Base-by-base conservation (phyloP, 768 basidiomycete genomes). In the Suillus luteus region DNA sequence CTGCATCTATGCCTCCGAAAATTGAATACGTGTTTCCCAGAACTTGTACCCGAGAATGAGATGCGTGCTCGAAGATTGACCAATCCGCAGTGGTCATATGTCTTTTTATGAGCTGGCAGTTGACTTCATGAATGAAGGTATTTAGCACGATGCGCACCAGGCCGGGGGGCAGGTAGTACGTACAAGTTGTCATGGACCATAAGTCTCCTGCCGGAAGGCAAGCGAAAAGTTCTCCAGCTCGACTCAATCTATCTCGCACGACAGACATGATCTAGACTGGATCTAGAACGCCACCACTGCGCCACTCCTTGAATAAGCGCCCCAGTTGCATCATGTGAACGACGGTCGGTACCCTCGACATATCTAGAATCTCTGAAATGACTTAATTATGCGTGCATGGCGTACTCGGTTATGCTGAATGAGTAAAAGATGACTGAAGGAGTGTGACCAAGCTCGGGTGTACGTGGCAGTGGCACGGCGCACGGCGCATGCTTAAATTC, bases 221-320 rank as follows among this genome's bases (percentile, higher is more conserved):
- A 33, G 55, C 41, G 27, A 70, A 38, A 66, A 31, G 54, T 58
- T 58, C 5, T 51, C 41, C 38, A 72, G 59, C 35, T 66, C 55
- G 3, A 52, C 38, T 65, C 61, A 71, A n/a, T n/a, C n/a, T 7
- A 69, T 46, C 52, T 62, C 19, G 64, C 17, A 33, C 14, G 63
- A 46, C 69, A 71, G 38, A 38, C 15, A 24, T 9, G 9, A 40
- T 15, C 40, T 22, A 57, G 55, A 35, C 33, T 35, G 38, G 22
- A 40, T 31, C 31, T 31, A 31, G 55, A 40, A 57, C 9, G 19
- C n/a, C 54, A 35, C 33, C 33, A 7, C 3, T 31, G 33, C 3
- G 33, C 33, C 19, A 35, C 33, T 12, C 5, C 17, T 12, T 33
- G 19, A 10, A 35, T n/a, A 22, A 33, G 52, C 9, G 17, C 11